Evolutionary conservation across 805 yeast genomes (phyloP).

Genomic region (Blastobotrys muscicola): DNA sequence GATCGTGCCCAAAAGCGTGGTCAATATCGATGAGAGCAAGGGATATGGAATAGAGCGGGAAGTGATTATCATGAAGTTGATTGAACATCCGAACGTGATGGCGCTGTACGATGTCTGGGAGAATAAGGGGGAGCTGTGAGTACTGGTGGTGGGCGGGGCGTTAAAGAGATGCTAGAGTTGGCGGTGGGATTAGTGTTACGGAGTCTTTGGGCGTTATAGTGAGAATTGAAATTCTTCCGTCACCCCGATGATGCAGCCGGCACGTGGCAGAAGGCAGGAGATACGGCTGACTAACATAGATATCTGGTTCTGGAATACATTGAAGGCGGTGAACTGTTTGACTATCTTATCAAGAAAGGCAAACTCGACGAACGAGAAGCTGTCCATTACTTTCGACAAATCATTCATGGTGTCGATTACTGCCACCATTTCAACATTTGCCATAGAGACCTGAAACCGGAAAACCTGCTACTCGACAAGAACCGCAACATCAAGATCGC

Average conservation of each 20-base stretch:
- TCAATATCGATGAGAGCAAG: conserved; percentile 30
- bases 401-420: conserved; percentile 71
- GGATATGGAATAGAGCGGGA: conserved; percentile 95
- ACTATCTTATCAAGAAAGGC: conserved; percentile 81
- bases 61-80: conserved; percentile 91
- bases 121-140: conserved; percentile 68
- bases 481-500: conserved; percentile 89
- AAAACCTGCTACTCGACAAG: conserved; percentile 68
- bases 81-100: conserved; percentile 89
- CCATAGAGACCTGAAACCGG: conserved; percentile 82
- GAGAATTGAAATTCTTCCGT: too few species aligned
- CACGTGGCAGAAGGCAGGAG: too few species aligned
- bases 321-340: conserved; percentile 95
- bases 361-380: conserved; percentile 86
- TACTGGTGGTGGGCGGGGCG: neutral
- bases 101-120: conserved; percentile 97
- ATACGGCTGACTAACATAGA: conserved; percentile 9
- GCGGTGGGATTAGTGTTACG: neutral
- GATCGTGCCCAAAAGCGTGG: conserved; percentile 80
- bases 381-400: conserved; percentile 77
- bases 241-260: too few species aligned
- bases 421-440: conserved; percentile 82
- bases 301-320: conserved; percentile 90
- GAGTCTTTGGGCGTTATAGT: too few species aligned
- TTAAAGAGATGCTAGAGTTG: neutral